Evolutionary conservation across 78 protist species (phyloP).

Genomic region (Paulinella micropora): DNA sequence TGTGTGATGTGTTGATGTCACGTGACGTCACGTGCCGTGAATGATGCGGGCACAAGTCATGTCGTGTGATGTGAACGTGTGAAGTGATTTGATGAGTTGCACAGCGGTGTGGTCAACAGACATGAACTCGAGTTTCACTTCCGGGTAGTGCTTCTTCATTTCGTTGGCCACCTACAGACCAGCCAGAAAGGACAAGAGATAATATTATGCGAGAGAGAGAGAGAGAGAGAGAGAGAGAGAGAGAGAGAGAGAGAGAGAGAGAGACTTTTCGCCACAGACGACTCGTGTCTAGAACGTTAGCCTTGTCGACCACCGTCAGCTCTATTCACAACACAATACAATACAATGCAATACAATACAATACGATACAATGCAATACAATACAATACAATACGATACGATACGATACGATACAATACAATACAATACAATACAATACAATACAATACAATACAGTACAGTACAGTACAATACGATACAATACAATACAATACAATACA

Average conservation of each 20-base stretch:
- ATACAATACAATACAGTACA: no score
- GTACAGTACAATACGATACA: no score
- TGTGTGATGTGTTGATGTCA: no score
- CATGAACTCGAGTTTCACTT: conserved; percentile 15
- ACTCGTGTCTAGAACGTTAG: conserved; percentile 18
- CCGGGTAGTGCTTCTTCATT: background rate
- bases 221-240: no score
- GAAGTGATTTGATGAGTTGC: no score
- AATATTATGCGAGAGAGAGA: no score
- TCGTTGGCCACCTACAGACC: background rate
- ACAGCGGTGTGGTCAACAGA: background rate
- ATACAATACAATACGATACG: background rate
- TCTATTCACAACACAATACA: background rate
- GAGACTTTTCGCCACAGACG: background rate
- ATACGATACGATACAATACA: background rate
- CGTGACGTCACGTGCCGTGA: no score
- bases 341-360: background rate
- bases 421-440: background rate
- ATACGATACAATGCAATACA: background rate
- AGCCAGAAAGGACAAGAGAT: no score
- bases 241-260: no score
- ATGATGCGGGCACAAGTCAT: no score
- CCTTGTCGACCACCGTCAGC: conserved; percentile 28
- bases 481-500: no score
- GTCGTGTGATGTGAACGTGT: no score